Evolutionary conservation across 148 eudicot genomes (phyloP).

Genomic region (Vaccinium macrocarpon): DNA sequence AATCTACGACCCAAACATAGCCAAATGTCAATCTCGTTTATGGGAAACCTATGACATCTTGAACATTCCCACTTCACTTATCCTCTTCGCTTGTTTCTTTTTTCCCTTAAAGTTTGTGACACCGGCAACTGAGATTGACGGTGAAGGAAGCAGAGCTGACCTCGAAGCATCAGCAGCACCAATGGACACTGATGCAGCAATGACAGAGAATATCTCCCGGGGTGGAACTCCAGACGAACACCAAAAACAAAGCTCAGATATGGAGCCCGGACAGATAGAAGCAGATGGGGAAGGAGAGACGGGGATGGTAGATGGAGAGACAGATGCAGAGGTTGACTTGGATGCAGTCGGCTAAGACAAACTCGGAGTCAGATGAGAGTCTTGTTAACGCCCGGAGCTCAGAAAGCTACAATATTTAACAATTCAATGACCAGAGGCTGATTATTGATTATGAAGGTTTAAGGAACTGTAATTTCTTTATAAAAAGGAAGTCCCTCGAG

Average conservation of each 20-base stretch:
- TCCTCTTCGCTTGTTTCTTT: neutral
- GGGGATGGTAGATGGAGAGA: constrained; percentile 77
- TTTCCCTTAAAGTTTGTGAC: constrained; percentile 37
- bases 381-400: neutral
- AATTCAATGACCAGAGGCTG: too few species aligned
- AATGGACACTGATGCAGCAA: constrained; percentile 56
- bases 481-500: neutral
- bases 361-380: neutral
- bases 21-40: neutral
- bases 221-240: constrained; percentile 60
- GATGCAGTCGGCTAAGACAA: constrained; percentile 38
- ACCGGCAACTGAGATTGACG: constrained; percentile 60
- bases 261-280: constrained; percentile 76
- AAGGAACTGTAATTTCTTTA: neutral
- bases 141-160: constrained; percentile 58
- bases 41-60: neutral
- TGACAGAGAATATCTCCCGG: constrained; percentile 52
- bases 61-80: neutral
- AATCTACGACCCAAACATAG: neutral
- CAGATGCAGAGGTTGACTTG: constrained; percentile 71
- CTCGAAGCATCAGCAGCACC: constrained; percentile 57
- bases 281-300: constrained; percentile 55
- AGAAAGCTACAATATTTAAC: too few species aligned
- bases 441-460: neutral
- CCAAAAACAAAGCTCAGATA: constrained; percentile 67